Conservation (phyloP, 148 eudicot genomes). For the Rhododendron kiyosumense region DNA sequence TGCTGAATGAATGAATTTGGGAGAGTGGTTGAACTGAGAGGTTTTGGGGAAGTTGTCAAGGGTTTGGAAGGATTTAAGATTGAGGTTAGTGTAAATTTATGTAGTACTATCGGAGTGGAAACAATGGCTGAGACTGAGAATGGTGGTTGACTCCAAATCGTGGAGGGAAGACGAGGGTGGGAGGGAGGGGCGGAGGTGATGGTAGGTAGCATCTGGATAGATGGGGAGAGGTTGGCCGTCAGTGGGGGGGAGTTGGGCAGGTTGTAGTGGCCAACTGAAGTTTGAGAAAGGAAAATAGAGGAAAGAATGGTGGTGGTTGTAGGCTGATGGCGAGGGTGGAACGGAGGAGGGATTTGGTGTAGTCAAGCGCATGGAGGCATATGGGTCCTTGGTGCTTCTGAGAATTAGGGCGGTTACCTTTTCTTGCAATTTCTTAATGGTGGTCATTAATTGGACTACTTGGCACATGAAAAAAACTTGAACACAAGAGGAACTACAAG, state of each 20-base stretch:
- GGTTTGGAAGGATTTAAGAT: background rate
- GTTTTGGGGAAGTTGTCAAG: background rate
- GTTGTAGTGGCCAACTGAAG: background rate
- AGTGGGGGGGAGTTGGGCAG: background rate
- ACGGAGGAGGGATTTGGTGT: background rate
- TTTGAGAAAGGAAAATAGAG: background rate
- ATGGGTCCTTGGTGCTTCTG: background rate
- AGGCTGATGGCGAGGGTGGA: background rate
- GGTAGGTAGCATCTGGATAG: background rate
- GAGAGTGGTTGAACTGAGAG: background rate
- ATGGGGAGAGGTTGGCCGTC: background rate
- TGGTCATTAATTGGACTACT: background rate
- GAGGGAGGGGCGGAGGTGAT: background rate
- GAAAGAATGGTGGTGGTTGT: background rate
- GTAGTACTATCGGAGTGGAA: background rate
- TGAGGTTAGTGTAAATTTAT: background rate
- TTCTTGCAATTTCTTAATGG: background rate
- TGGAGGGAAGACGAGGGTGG: background rate
- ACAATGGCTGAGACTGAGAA: background rate
- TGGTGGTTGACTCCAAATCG: background rate
- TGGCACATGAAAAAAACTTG: background rate
- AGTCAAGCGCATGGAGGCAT: background rate
- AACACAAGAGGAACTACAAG: background rate
- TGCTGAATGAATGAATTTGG: background rate
- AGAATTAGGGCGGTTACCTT: background rate